Percentiles rank a stretch among this genome's conserved stretches.
Evolutionary conservation across 495 filamentous ascomycete genomes (phyloP).

Genomic region (Penicillium atrosanguineum): DNA sequence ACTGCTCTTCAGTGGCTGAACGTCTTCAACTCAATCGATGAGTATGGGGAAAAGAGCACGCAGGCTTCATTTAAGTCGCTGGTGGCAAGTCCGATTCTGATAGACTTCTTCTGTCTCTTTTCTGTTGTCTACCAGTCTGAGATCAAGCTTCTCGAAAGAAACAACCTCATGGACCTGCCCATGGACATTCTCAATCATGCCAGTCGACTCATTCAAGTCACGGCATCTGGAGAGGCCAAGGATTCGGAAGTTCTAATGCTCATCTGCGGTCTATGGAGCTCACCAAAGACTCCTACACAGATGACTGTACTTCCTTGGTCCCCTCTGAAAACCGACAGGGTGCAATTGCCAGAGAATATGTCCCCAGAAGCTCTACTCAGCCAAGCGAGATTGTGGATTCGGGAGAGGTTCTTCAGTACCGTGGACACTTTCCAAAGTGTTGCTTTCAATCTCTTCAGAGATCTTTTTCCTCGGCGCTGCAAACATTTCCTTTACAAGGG

Average conservation of each 20-base stretch:
- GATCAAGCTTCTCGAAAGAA: background rate
- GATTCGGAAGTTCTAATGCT: background rate
- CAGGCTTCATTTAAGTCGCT: background rate
- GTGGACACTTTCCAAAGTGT: background rate
- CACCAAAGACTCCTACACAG: background rate
- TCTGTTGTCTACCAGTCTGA: background rate
- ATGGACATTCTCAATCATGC: conserved; percentile 2
- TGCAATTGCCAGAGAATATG: background rate
- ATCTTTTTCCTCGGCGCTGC: background rate
- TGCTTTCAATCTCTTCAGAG: background rate
- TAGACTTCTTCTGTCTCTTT: conserved; percentile 7
- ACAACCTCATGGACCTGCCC: background rate
- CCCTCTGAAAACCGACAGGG: background rate
- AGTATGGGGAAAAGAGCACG: background rate
- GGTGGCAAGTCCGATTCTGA: background rate
- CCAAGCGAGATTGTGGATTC: background rate
- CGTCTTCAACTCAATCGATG: background rate
- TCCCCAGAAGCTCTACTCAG: background rate
- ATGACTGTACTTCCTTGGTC: conserved; percentile 9
- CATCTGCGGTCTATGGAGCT: conserved; percentile 5
- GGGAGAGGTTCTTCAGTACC: conserved; percentile 1
- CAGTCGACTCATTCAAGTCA: background rate
- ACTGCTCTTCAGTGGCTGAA: conserved; percentile 1
- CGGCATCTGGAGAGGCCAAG: background rate
- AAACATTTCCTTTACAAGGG: background rate